Conservation (phyloP, 1,284 basidiomycete genomes). For the Lignosus rhinocerotis region DNA sequence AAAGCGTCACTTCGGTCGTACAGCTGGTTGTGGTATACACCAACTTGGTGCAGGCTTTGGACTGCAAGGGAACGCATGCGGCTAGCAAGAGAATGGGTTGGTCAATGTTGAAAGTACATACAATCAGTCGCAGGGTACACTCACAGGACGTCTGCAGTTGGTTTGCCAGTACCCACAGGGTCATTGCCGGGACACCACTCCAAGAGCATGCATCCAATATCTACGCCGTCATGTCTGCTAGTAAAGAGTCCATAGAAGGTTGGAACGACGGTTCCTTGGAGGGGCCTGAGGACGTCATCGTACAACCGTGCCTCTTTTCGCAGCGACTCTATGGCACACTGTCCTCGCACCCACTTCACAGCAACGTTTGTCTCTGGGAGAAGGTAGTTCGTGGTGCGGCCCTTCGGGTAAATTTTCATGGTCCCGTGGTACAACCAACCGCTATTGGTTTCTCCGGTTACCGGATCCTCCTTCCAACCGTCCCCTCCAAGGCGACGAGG, state of each 20-base stretch:
- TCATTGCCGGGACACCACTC: constrained; percentile 36
- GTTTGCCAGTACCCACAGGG: constrained; percentile 5
- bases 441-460: constrained; percentile 4
- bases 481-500: constrained; percentile 11
- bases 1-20: constrained; percentile 32
- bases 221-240: constrained; percentile 7
- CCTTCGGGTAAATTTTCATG: constrained; percentile 9
- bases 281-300: constrained; percentile 7
- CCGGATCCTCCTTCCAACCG: constrained; percentile 9
- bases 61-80: constrained; percentile 34
- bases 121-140: background rate
- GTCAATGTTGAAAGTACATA: background rate
- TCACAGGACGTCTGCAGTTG: constrained; percentile 11
- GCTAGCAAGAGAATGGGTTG: constrained; percentile 29
- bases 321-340: constrained; percentile 34
- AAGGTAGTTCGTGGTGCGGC: background rate
- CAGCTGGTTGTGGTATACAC: constrained; percentile 38
- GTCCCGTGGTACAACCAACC: constrained; percentile 15
- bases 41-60: constrained; percentile 37
- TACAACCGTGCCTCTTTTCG: constrained; percentile 22
- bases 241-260: constrained; percentile 22
- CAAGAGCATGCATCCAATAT: constrained; percentile 37
- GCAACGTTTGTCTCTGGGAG: constrained; percentile 9
- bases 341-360: constrained; percentile 22
- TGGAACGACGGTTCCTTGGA: constrained; percentile 21